Base-by-base conservation (phyloP, 768 basidiomycete species). In the Auricularia cornea region DNA sequence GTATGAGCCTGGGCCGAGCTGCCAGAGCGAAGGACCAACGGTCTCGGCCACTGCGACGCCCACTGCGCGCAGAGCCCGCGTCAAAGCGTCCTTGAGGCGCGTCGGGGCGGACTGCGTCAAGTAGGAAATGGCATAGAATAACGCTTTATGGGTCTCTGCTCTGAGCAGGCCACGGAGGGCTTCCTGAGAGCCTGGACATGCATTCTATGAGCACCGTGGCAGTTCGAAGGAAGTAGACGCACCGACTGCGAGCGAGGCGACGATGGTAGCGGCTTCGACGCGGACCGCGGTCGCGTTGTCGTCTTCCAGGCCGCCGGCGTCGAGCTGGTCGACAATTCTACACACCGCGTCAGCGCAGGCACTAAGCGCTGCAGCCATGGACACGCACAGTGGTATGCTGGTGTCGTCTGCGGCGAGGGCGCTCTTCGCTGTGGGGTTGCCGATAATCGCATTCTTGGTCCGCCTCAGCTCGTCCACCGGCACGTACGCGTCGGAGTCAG, bases 231-330 rank as follows among this genome's bases (percentile, higher is more conserved):
- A 40, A 28, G 23, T 32, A 3, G 20, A 3, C 68, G 60, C 59
- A 84, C 88, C 89, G 65, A 89, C 87, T 0, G 89, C 81, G 14
- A 92, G 77, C 0, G 90, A 92, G 0, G 88, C 81, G 18, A 92
- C 77, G 40, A 92, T 80, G 67, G 90, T 87, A 0, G 89, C 87
- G 0, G 90, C 87, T 69, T 92, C 89, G 59, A 85, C 80, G 11
- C 87, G 81, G 35, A 88, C 40, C 28, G 28, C 31, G 11, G 40
- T n/a, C 5, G 51, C 73, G 28, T 64, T 56, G 8, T 84, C 82
- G 14, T 83, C 81, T 40, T 77, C 74, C 0, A 77, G 78, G 35
- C 41, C 71, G 71, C 68, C 77, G 69, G 2, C 75, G 48, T 85
- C 83, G 4, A 90, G 74, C 62, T 82, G 85, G 60, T 82, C 80